Evolutionary conservation across 139 green algal genomes (phyloP).

Genomic region (Edaphochlamys debaryana): DNA sequence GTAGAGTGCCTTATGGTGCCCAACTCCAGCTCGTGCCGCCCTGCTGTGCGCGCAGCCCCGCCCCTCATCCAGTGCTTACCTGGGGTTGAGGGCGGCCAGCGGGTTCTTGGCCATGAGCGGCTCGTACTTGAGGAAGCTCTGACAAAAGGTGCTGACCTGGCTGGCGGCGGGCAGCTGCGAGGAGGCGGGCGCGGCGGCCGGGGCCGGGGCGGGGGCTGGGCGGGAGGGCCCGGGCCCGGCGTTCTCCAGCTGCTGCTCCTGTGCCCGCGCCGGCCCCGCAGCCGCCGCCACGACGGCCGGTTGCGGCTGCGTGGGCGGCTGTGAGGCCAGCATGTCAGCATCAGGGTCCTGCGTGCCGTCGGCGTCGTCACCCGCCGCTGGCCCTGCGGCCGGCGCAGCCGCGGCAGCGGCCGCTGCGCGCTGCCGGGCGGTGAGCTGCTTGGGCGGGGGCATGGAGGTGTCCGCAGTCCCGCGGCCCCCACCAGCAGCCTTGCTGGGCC

Average conservation of each 20-base stretch:
- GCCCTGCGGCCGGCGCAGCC: neutral
- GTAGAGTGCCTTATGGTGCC: no score
- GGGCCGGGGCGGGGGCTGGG: neutral
- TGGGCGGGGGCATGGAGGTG: neutral
- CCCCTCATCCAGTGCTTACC: neutral
- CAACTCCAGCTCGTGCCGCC: no score
- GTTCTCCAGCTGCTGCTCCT: no score
- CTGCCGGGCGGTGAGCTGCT: neutral
- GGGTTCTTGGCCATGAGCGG: conserved; percentile 13
- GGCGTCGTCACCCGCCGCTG: neutral
- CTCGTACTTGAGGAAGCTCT: neutral
- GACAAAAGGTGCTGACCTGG: conserved; percentile 28
- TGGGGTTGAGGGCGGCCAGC: conserved; percentile 18
- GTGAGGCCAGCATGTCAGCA: neutral
- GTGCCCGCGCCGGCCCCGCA: no score
- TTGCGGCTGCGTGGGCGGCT: conserved; percentile 14
- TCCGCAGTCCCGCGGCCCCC: no score
- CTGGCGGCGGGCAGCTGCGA: conserved; percentile 19
- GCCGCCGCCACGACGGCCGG: neutral
- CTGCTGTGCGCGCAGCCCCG: no score
- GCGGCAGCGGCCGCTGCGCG: neutral
- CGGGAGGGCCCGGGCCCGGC: no score
- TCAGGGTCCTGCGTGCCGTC: neutral
- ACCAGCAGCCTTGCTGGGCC: no score
- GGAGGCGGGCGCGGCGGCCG: neutral